Conservation (phyloP, 2,329 filamentous ascomycete species). For the Alternaria gansuensis region DNA sequence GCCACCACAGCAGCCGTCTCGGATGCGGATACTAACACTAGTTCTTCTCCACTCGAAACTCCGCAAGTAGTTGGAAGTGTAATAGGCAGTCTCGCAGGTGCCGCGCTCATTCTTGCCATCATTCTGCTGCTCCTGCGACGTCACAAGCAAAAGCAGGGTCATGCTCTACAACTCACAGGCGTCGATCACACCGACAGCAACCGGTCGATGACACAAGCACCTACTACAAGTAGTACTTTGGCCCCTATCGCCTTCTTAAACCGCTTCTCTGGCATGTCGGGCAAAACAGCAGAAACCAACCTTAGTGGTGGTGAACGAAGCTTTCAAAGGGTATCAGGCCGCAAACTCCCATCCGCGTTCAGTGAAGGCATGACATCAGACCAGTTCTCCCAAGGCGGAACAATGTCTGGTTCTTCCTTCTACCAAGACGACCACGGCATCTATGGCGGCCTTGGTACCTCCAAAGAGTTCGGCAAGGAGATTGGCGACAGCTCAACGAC, state of each 20-base stretch:
- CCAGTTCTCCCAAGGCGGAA: slow-evolving; percentile 44
- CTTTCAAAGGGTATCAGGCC: slow-evolving; percentile 59
- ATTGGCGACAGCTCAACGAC: slow-evolving; percentile 33
- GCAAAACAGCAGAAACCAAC: slow-evolving; percentile 49
- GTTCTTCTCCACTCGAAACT: slow-evolving; percentile 53
- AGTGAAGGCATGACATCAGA: slow-evolving; percentile 59
- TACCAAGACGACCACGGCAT: slow-evolving; percentile 57
- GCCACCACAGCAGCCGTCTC: slow-evolving; percentile 24
- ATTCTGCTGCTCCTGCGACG: slow-evolving; percentile 63
- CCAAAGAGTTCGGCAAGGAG: slow-evolving; percentile 43
- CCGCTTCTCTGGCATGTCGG: slow-evolving; percentile 52
- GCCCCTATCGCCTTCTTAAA: slow-evolving; percentile 53
- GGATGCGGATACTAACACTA: slow-evolving; percentile 19
- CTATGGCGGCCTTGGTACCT: slow-evolving; percentile 46
- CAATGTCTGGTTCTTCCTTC: slow-evolving; percentile 54
- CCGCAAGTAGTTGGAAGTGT: slow-evolving; percentile 68
- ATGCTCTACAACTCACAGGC: slow-evolving; percentile 44
- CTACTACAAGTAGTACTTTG: slow-evolving; percentile 50
- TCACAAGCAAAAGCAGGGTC: slow-evolving; percentile 55
- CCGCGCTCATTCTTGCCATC: slow-evolving; percentile 61
- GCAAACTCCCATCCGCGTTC: slow-evolving; percentile 60
- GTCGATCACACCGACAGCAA: slow-evolving; percentile 38
- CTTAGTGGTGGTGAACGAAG: slow-evolving; percentile 53
- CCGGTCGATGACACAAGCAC: slow-evolving; percentile 52
- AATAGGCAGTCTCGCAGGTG: slow-evolving; percentile 68